These are phyloP conservation scores for Rhodotorula taiwanensis DNA, from an alignment of 768 basidiomycete genomes.

Conservation along the genomic window DNA sequence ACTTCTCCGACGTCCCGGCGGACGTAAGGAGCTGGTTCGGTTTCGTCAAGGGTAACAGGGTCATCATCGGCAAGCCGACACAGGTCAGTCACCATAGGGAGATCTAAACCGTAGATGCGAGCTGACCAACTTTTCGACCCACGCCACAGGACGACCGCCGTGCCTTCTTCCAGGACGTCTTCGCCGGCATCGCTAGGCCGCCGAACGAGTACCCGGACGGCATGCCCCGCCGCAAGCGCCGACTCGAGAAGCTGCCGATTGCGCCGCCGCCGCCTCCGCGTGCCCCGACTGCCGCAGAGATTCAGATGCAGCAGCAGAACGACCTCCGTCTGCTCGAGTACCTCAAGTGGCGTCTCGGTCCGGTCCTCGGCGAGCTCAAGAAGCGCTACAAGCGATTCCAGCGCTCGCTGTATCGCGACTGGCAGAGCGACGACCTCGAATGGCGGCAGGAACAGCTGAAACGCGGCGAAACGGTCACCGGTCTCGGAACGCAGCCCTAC, in stretches of 20 bases:
- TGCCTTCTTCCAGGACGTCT: conserved; percentile 67
- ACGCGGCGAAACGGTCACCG: conserved; percentile 14
- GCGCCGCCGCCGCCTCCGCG: conserved; percentile 86
- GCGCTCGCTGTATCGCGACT: conserved; percentile 49
- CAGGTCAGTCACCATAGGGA: conserved; percentile 41
- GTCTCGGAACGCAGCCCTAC: conserved; percentile 45
- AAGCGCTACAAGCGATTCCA: conserved; percentile 85
- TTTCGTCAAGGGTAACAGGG: conserved; percentile 60
- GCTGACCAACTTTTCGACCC: background rate
- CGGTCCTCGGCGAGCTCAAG: conserved; percentile 79
- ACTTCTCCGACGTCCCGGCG: conserved; percentile 59
- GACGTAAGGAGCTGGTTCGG: conserved; percentile 95
- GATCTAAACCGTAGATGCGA: background rate
- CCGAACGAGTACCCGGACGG: conserved; percentile 88
- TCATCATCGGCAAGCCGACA: conserved; percentile 57
- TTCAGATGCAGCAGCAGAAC: conserved; percentile 71
- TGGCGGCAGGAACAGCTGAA: conserved; percentile 28
- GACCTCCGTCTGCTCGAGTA: conserved; percentile 71
- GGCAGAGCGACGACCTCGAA: conserved; percentile 35
- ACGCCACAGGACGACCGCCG: conserved; percentile 53
- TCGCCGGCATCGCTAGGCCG: conserved; percentile 63
- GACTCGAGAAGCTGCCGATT: conserved; percentile 75
- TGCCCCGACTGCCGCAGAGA: conserved; percentile 69
- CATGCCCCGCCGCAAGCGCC: conserved; percentile 68
- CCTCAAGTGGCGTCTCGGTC: conserved; percentile 83